Base-by-base conservation (phyloP, 305 asterid species). In the Fraxinus dipetala region DNA sequence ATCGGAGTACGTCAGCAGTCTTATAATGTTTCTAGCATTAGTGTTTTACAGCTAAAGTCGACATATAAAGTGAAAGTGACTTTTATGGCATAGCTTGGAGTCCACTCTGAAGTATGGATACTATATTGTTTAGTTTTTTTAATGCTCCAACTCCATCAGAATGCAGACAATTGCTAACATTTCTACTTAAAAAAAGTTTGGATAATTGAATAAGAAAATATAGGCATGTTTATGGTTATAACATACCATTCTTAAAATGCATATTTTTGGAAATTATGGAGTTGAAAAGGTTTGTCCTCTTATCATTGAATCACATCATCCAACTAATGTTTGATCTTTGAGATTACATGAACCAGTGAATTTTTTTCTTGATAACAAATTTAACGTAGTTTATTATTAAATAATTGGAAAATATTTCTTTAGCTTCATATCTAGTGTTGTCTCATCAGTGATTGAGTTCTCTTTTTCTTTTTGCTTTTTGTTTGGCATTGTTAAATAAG, bases 41-140 rank as follows among this genome's bases (percentile, higher is more conserved):
- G 79, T 73, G 73, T 70, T 80, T 54, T 59, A 22, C 67, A 63
- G 36, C 54, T 65, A 67, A 75, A 22, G 34, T 82, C 76, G 83
- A 79, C 26, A n/a, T 79, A 11, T 56, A 22, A 40, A 78, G 28
- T 45, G 61, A 79, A 72, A 10, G n/a, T 13, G 67, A 18, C 78
- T 59, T 34, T 43, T 65, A 8, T 65, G 72, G 67, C 67, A 24
- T 45, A 13, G 48, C 72, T 7, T 5, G 78, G 77, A 75, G 82
- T 79, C 82, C 82, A 36, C 22, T 79, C 70, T 10, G 34, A 75
- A 20, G 75, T 31, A 80, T 31, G 63, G 24, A 43, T 80, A 24
- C 77, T 78, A 54, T 78, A 18, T 78, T 70, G 80, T 77, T 56
- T 51, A 76, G 80, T 78, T 56, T 26, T 81, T 59, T 59, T 59